A percentile compares a stretch with the other conserved stretches of the same genome.
phyloP scores from a whole-genome alignment of 164 flowering plant species.

The Kingdonia uniflora region DNA sequence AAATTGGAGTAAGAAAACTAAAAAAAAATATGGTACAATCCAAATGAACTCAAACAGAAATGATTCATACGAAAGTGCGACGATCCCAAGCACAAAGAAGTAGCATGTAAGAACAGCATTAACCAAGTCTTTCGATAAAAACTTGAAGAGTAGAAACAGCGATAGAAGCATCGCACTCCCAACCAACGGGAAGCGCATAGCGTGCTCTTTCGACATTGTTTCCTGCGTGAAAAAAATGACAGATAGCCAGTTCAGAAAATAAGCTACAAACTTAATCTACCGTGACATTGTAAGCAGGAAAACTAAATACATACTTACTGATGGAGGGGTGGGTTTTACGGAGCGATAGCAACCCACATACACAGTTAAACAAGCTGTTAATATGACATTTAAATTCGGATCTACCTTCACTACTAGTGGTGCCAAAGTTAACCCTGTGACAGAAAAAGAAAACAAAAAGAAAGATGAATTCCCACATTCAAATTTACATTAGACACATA shows the following conservation, averaged over 20 bases:
- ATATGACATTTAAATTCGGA: slow-evolving; percentile 87
- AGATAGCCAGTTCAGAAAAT: neutral
- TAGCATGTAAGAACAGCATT: slow-evolving; percentile 90
- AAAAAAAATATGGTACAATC: neutral
- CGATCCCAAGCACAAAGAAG: slow-evolving; percentile 88
- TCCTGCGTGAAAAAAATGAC: slow-evolving; percentile 45
- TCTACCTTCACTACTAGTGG: slow-evolving; percentile 81
- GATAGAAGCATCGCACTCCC: slow-evolving; percentile 96
- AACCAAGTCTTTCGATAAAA: slow-evolving; percentile 90
- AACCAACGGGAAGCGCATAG: slow-evolving; percentile 93
- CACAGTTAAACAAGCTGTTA: slow-evolving; percentile 88
- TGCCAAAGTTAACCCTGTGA: slow-evolving; percentile 78
- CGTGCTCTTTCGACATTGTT: slow-evolving; percentile 97
- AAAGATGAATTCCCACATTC: neutral
- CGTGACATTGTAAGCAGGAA: neutral
- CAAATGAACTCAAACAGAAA: slow-evolving; percentile 2
- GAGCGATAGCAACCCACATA: slow-evolving; percentile 93
- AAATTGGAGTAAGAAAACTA: slow-evolving; percentile 1
- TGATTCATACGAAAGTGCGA: slow-evolving; percentile 86
- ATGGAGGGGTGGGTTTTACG: slow-evolving; percentile 91
- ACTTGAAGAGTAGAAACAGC: slow-evolving; percentile 87
- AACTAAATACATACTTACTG: slow-evolving; percentile 40
- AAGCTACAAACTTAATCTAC: neutral
- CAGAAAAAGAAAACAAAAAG: slow-evolving; percentile 1
- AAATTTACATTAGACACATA: neutral